These are phyloP conservation scores for Eucalyptus curtisii DNA, from an alignment of 345 rosid species.

Conservation along the genomic window DNA sequence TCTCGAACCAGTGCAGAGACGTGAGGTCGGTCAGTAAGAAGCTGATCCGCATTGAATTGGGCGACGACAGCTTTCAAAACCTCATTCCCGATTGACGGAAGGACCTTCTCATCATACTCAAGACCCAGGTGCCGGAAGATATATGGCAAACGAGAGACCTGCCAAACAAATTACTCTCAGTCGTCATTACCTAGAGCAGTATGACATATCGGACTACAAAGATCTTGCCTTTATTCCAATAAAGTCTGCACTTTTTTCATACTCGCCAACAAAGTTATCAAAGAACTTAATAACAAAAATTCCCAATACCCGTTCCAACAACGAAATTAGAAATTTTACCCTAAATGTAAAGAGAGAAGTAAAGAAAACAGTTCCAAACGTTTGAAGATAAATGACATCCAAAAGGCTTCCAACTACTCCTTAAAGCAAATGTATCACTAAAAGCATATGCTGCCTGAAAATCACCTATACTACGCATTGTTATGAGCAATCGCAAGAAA, in stretches of 20 bases:
- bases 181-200: neutral
- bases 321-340: neutral
- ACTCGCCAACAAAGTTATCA: neutral
- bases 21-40: conserved; percentile 91
- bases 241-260: neutral
- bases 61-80: conserved; percentile 98
- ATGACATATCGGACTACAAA: neutral
- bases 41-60: conserved; percentile 96
- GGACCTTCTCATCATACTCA: conserved; percentile 91
- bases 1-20: conserved; percentile 88
- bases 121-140: conserved; percentile 86
- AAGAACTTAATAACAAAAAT: neutral
- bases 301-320: neutral
- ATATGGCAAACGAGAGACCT: conserved; percentile 63
- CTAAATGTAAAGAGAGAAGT: neutral
- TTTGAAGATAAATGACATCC: neutral
- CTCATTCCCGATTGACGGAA: conserved; percentile 96
- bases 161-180: neutral
- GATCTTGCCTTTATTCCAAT: neutral
- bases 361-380: neutral
- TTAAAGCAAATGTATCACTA: neutral
- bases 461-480: neutral
- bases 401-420: neutral
- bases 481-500: neutral
- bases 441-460: neutral